Percentiles rank a stretch among this genome's conserved stretches.
These are phyloP conservation scores for Gracilaria gracilis DNA, from an alignment of 23 red algal species.

Conservation along the genomic window DNA sequence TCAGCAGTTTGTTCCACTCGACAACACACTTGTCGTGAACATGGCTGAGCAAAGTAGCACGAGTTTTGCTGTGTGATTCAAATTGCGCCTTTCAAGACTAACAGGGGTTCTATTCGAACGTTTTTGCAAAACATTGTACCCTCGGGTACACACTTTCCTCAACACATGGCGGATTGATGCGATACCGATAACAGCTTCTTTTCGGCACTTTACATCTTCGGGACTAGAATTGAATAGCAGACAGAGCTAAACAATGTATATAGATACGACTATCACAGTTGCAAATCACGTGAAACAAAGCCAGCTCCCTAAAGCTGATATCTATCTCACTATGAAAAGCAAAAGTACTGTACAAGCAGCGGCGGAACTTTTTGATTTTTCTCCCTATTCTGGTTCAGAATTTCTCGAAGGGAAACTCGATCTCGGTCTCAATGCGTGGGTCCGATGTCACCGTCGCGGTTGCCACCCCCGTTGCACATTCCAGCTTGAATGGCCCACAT, in stretches of 20 bases:
- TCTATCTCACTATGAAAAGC: too few species aligned
- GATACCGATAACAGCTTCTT: background rate
- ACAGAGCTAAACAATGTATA: background rate
- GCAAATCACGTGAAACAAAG: too few species aligned
- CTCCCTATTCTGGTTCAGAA: background rate
- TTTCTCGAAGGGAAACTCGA: too few species aligned
- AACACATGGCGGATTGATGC: too few species aligned
- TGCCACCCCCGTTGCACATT: background rate
- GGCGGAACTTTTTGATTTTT: too few species aligned
- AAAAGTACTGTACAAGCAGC: too few species aligned
- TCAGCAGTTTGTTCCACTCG: conserved; percentile 85
- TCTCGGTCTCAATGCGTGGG: background rate
- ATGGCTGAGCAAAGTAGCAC: conserved; percentile 59
- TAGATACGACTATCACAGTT: background rate
- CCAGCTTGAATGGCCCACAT: conserved; percentile 74
- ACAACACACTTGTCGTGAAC: conserved; percentile 82
- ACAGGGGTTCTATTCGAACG: too few species aligned
- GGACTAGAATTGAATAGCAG: background rate
- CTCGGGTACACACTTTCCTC: too few species aligned
- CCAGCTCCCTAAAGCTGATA: too few species aligned
- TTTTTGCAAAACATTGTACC: too few species aligned
- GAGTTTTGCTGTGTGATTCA: conserved; percentile 62
- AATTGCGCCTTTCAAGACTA: conserved; percentile 5
- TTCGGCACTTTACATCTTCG: conserved; percentile 4
- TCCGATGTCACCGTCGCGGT: background rate